Evolutionary conservation across 441 rosid genomes (phyloP), one percentile per base, ranked within the genome.

Genomic region (Gossypium davidsonii): DNA sequence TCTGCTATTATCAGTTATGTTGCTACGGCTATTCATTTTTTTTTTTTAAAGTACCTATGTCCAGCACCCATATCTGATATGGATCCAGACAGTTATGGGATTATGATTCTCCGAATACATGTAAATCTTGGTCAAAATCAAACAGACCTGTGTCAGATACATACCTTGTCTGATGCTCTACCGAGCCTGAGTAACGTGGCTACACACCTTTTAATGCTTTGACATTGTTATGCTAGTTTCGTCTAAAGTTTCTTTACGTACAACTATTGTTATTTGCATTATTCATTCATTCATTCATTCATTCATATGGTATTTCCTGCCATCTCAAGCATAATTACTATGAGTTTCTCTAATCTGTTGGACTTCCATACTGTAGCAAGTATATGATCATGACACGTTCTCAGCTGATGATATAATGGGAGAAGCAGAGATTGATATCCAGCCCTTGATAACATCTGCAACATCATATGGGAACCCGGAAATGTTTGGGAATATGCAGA

Each of bases 351-450:
- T 61, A 72, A 72, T 48, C 17, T 60, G 18, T 58, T 60, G 28
- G 12, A 17, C 28, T 20, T 64, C 39, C 5, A 37, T 37, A 48
- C 60, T 85, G 85, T 88, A 93, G 98, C 81, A 80, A 79, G 94
- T 93, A 61, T 93, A 73, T 75, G 98, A 93, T 77, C 64, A 91
- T 1, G 97, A 91, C 69, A 91, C 96, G 1, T 91, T 93, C 71
- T 93, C 98, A 1, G 89, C 97, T 0, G 97, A 93, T 71, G 98
- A 93, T 80, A 85, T 93, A 85, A 93, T 93, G 98, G 97, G 98
- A 70, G 97, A 90, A 79, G 98, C 97, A n/a, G 97, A 88, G 84
- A 71, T 93, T 0, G 97, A 91, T 79, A 80, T 93, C 84, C 98
- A 90, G 74, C 98, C 97, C 0, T 56, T 91, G 85, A 83, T 93